Evolutionary conservation across 139 green algal genomes (phyloP).

Genomic region (Eudorina sp.): DNA sequence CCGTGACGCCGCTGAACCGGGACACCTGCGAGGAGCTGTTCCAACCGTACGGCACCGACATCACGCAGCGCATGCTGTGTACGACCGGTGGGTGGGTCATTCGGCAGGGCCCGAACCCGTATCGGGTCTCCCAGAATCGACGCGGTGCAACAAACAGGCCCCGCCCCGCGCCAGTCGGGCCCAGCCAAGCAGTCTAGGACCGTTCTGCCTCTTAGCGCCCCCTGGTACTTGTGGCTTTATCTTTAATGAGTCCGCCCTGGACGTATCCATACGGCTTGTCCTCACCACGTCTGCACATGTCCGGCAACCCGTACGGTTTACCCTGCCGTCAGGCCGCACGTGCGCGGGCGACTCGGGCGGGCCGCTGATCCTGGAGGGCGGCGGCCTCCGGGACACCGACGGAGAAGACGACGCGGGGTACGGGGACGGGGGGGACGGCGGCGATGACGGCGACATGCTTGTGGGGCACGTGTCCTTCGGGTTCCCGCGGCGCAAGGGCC

Average conservation of each 20-base stretch:
- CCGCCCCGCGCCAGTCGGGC: too few relatives aligned
- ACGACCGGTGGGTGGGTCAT: conserved; percentile 29
- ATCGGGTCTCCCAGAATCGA: too few relatives aligned
- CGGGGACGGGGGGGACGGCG: too few relatives aligned
- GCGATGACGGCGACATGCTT: neutral
- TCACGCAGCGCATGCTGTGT: conserved; percentile 48
- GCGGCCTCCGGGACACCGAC: neutral
- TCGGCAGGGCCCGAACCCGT: too few relatives aligned
- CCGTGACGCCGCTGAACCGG: neutral
- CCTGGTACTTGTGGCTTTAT: too few relatives aligned
- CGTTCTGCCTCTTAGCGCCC: too few relatives aligned
- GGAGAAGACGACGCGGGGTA: neutral
- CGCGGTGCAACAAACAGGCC: too few relatives aligned
- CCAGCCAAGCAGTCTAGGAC: too few relatives aligned
- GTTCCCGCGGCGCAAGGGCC: conserved; percentile 41
- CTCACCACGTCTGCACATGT: too few relatives aligned
- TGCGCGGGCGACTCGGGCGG: conserved; percentile 49
- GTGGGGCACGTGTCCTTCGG: conserved; percentile 44
- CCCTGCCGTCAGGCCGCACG: conserved; percentile 12
- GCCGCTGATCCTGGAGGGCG: neutral
- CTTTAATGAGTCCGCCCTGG: too few relatives aligned
- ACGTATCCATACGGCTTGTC: too few relatives aligned
- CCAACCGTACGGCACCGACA: conserved; percentile 21
- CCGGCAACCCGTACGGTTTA: too few relatives aligned
- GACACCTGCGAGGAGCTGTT: conserved; percentile 8